A percentile compares a stretch with the other conserved stretches of the same genome.
These are phyloP conservation scores for Flaveria sonorensis DNA, from an alignment of 129 eudicot species.

Conservation along the genomic window DNA sequence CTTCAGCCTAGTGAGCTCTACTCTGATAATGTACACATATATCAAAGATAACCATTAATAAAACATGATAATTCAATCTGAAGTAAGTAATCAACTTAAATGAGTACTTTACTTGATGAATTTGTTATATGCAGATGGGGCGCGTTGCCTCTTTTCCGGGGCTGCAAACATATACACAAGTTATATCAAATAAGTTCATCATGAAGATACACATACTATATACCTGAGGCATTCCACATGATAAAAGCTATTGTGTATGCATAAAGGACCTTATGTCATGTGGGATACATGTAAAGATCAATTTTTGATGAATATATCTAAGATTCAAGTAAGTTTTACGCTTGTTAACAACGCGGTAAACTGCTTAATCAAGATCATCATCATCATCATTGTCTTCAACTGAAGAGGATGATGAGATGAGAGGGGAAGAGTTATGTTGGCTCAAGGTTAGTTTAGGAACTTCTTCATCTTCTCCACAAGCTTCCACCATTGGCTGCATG, in stretches of 20 bases:
- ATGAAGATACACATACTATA: too few relatives aligned
- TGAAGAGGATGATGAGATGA: slow-evolving; percentile 59
- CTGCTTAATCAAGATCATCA: slow-evolving; percentile 34
- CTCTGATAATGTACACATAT: slow-evolving; percentile 45
- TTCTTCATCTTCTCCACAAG: slow-evolving; percentile 38
- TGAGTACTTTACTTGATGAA: slow-evolving; percentile 70
- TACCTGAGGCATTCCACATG: too few relatives aligned
- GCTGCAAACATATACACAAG: slow-evolving; percentile 44
- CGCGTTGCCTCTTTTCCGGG: slow-evolving; percentile 84
- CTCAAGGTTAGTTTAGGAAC: slow-evolving; percentile 36
- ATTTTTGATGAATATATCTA: not conserved
- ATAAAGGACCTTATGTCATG: slow-evolving; percentile 12
- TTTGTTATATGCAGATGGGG: slow-evolving; percentile 79
- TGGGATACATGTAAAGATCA: slow-evolving; percentile 19
- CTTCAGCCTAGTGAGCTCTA: slow-evolving; percentile 88
- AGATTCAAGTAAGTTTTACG: slow-evolving; percentile 40
- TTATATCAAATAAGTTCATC: too few relatives aligned
- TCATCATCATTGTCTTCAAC: slow-evolving; percentile 39
- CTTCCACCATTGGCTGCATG: slow-evolving; percentile 47
- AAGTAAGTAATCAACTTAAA: not conserved
- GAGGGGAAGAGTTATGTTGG: slow-evolving; percentile 44
- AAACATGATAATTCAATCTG: not conserved
- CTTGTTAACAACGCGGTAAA: slow-evolving; percentile 58
- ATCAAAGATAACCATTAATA: not conserved
- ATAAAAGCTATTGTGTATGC: not conserved